A percentile compares a stretch with the other conserved stretches of the same genome.
These are phyloP conservation scores for Glonium stellatum DNA, from an alignment of 495 filamentous ascomycete genomes.

Conservation along the genomic window DNA sequence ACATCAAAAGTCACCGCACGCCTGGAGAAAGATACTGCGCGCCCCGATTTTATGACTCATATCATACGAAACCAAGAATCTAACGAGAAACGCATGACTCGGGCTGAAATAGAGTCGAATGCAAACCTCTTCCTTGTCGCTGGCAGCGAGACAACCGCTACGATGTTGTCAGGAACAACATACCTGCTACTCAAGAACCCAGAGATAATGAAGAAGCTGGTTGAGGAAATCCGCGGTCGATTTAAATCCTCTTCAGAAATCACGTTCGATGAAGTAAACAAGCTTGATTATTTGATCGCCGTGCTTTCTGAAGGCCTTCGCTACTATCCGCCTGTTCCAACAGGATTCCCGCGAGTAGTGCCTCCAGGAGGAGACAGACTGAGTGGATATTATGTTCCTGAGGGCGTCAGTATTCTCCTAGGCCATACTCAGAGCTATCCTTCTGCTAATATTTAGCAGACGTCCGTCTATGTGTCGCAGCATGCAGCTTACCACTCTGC, in stretches of 20 bases:
- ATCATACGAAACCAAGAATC: slow-evolving; percentile 30
- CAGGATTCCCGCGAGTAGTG: slow-evolving; percentile 24
- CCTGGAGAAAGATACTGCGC: slow-evolving; percentile 10
- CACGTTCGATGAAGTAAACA: slow-evolving; percentile 36
- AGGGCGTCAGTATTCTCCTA: slow-evolving; percentile 25
- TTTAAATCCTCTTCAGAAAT: slow-evolving; percentile 42
- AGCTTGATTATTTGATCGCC: slow-evolving; percentile 30
- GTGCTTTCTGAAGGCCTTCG: slow-evolving; percentile 28
- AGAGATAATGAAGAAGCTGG: slow-evolving; percentile 34
- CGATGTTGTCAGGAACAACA: slow-evolving; percentile 42
- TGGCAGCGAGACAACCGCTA: slow-evolving; percentile 55
- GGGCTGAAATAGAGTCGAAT: slow-evolving; percentile 40
- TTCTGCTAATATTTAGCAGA: slow-evolving; percentile 28
- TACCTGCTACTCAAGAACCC: slow-evolving; percentile 45
- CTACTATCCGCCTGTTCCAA: slow-evolving; percentile 28
- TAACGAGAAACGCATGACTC: slow-evolving; percentile 30
- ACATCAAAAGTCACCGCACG: slow-evolving; percentile 10
- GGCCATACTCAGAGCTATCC: neutral
- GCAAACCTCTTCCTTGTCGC: slow-evolving; percentile 40
- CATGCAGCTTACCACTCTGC: slow-evolving; percentile 38
- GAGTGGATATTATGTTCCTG: slow-evolving; percentile 29
- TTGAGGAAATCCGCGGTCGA: slow-evolving; percentile 41
- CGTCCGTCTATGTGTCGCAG: slow-evolving; percentile 38
- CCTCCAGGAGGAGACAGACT: slow-evolving; percentile 29
- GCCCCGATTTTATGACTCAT: slow-evolving; percentile 36